These are phyloP conservation scores for Globisporangium barbulae DNA, from an alignment of 352 stramenopile genomes.

Conservation along the genomic window DNA sequence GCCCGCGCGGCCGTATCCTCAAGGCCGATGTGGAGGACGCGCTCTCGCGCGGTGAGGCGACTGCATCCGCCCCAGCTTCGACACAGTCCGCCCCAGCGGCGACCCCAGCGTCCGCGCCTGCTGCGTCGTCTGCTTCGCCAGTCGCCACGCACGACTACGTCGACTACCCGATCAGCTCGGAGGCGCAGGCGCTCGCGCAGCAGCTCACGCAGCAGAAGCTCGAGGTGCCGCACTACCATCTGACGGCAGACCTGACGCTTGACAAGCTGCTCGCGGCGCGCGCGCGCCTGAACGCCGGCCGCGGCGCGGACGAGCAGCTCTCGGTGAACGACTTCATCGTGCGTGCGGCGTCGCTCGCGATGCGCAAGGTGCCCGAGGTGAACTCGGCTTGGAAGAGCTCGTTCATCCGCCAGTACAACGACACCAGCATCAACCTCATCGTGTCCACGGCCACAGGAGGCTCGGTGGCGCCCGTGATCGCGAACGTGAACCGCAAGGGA, in stretches of 20 bases:
- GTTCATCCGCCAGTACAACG: constrained; percentile 95
- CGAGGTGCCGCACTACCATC: constrained; percentile 97
- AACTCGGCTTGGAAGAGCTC: constrained; percentile 85
- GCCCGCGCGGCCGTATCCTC: constrained; percentile 90
- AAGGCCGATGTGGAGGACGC: constrained; percentile 94
- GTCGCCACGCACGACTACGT: constrained; percentile 77
- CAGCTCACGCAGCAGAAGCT: constrained; percentile 92
- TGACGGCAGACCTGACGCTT: constrained; percentile 93
- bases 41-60: constrained; percentile 57
- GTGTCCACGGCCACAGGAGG: constrained; percentile 60
- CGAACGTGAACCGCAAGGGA: constrained; percentile 85
- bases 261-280: constrained; percentile 90
- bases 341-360: constrained; percentile 92
- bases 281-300: constrained; percentile 90
- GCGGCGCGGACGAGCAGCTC: constrained; percentile 89
- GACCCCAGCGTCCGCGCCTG: constrained; percentile 17
- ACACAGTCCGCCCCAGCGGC: constrained; percentile 20
- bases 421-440: constrained; percentile 93
- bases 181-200: constrained; percentile 75
- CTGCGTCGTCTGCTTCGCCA: constrained; percentile 24
- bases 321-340: constrained; percentile 99
- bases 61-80: constrained; percentile 4
- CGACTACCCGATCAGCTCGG: constrained; percentile 90
- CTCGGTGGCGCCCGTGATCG: constrained; percentile 97
- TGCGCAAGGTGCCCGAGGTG: constrained; percentile 95